Base-by-base conservation (phyloP, 1,284 basidiomycete species). In the Ganoderma multipileum region DNA sequence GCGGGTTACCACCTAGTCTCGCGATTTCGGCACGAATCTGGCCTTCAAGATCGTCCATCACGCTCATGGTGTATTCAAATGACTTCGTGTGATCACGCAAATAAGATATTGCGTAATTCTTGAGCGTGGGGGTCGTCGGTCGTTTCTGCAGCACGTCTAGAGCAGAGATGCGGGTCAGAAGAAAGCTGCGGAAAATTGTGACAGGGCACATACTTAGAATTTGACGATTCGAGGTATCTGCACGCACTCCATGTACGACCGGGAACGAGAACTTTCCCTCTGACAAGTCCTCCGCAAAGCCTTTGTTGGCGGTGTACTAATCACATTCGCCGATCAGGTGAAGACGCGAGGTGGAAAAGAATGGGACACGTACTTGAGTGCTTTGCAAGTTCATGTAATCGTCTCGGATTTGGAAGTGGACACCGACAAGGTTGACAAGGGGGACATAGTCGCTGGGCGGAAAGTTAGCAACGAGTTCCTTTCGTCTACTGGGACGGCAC, bases 261-360 rank as follows among this genome's bases (percentile, higher is more conserved):
- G 96, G 96, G 79, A 98, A 99, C 20, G 94, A 95, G 81, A 99
- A 98, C 79, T 99, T 98, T 1, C 97, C 97, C 81, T 99, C 97
- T 0, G 95, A 95, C 9, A 99, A 84, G 76, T 98, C 97, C 81
- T 99, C 97, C 7, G 94, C 94, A 77, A 95, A 98, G 6, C 96
- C 96, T 81, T 99, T 99, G 82, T 97, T 96, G 42, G 89, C 85
- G 2, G 91, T 86, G 76, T 99, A 98, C 92, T 97, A 28, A 66
- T 60, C 47, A 20, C n/a, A 38, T 60, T 20, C 68, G 52, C 23
- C 44, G 38, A 11, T 28, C 3, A 33, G 7, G 26, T 26, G 39
- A 41, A n/a, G 38, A 55, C 12, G 23, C 9, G 47, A 50, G 11
- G 11, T 54, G 36, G 12, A 36, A 8, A 33, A 4, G 33, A 44